These are phyloP conservation scores for Sporothrix globosa DNA, from an alignment of 2,329 filamentous ascomycete genomes.

Conservation along the genomic window DNA sequence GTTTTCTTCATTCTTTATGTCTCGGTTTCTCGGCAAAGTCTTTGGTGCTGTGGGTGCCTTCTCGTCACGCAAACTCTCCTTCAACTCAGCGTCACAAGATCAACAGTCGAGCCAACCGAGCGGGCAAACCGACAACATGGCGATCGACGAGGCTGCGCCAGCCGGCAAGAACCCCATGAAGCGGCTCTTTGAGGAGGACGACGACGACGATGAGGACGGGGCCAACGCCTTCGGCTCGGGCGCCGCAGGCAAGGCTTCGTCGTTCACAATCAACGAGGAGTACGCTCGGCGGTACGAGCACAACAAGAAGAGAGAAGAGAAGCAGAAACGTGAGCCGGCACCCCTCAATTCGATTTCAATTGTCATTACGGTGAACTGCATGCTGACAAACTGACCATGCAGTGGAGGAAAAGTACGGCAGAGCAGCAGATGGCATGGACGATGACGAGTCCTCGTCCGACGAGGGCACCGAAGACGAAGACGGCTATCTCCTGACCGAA, in stretches of 20 bases:
- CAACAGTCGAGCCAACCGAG: not conserved
- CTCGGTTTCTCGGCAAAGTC: conserved; percentile 33
- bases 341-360: not conserved
- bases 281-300: conserved; percentile 89
- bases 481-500: conserved; percentile 82
- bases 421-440: conserved; percentile 48
- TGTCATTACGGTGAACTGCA: too few relatives aligned
- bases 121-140: conserved; percentile 13
- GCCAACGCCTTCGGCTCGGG: conserved; percentile 37
- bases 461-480: conserved; percentile 86
- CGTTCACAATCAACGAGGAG: conserved; percentile 84
- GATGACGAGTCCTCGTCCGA: conserved; percentile 66
- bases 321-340: conserved; percentile 62
- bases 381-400: conserved; percentile 8
- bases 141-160: conserved; percentile 5
- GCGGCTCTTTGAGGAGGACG: conserved; percentile 59
- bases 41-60: conserved; percentile 28
- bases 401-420: conserved; percentile 86
- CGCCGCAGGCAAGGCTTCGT: conserved; percentile 38
- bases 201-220: conserved; percentile 46
- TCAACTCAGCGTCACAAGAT: not conserved
- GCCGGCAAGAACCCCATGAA: conserved; percentile 45
- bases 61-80: conserved; percentile 23
- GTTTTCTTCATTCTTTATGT: conserved; percentile 20
- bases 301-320: conserved; percentile 95